Conservation (phyloP, 2,329 filamentous ascomycete genomes). For the Thielaviopsis ethacetica region DNA sequence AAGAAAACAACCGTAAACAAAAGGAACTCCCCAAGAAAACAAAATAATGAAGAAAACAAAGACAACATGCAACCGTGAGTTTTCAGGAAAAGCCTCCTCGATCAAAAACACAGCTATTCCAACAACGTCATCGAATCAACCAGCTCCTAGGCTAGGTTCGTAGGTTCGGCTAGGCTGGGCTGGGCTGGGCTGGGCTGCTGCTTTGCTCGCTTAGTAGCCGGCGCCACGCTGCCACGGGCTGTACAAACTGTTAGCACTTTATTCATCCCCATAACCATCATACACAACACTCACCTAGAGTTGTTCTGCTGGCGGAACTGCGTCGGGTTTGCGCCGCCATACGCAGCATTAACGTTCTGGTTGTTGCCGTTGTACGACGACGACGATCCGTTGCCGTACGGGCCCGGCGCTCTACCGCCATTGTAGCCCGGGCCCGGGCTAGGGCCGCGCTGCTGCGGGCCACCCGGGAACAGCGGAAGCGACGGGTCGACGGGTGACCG, state of each 20-base stretch:
- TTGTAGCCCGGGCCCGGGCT: constrained; percentile 19
- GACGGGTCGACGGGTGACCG: constrained; percentile 26
- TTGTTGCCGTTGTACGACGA: constrained; percentile 18
- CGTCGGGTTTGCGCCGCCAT: constrained; percentile 19
- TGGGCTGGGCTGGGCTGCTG: too few relatives aligned
- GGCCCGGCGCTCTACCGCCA: constrained; percentile 19
- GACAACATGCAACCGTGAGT: neutral
- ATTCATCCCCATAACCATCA: neutral
- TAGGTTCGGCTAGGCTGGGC: too few relatives aligned
- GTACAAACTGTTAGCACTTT: constrained; percentile 3
- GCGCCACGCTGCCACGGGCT: constrained; percentile 31
- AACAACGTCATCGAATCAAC: neutral
- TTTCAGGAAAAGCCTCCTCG: neutral
- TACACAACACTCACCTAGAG: constrained; percentile 19
- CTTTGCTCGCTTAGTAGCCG: constrained; percentile 21
- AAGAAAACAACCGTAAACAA: neutral
- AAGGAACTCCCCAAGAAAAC: neutral
- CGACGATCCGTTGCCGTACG: constrained; percentile 18
- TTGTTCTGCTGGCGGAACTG: constrained; percentile 23
- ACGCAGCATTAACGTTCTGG: constrained; percentile 15
- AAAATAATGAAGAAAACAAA: neutral
- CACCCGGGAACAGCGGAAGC: constrained; percentile 27
- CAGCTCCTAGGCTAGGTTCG: too few relatives aligned
- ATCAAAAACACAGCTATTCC: neutral
- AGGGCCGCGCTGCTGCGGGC: constrained; percentile 17